These are phyloP conservation scores for Yarrowia galli DNA, from an alignment of 1,139 yeast genomes.

Conservation along the genomic window DNA sequence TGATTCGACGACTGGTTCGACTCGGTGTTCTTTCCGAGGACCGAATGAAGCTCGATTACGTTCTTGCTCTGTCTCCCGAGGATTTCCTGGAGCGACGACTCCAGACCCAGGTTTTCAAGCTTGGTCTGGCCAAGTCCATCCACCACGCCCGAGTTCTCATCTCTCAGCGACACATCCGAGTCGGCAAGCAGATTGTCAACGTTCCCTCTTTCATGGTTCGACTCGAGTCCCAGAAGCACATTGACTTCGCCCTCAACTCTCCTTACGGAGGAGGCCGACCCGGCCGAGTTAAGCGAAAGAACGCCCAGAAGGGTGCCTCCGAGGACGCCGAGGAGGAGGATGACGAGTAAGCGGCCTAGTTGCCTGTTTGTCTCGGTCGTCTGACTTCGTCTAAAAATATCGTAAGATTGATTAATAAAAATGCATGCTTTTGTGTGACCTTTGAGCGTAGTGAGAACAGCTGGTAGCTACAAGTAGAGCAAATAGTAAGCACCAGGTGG, in stretches of 20 bases:
- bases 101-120: slow-evolving; percentile 99
- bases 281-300: slow-evolving; percentile 99
- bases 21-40: slow-evolving; percentile 99
- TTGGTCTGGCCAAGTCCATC: slow-evolving; percentile 98
- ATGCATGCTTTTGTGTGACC: background rate
- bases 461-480: no score
- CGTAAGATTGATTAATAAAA: slow-evolving; percentile 31
- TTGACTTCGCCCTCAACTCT: slow-evolving; percentile 98
- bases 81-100: slow-evolving; percentile 99
- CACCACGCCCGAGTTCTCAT: slow-evolving; percentile 99
- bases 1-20: slow-evolving; percentile 94
- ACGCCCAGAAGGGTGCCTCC: slow-evolving; percentile 70
- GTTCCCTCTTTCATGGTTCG: slow-evolving; percentile 99
- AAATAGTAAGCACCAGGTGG: no score
- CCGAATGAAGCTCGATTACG: slow-evolving; percentile 99
- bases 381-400: slow-evolving; percentile 10
- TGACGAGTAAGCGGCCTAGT: slow-evolving; percentile 54
- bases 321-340: slow-evolving; percentile 61
- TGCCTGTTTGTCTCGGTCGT: no score
- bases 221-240: slow-evolving; percentile 99
- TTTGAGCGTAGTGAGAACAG: no score
- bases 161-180: slow-evolving; percentile 99
- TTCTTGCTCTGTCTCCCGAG: slow-evolving; percentile 95
- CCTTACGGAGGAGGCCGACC: slow-evolving; percentile 99
- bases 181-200: slow-evolving; percentile 99